Conservation (phyloP, 495 filamentous ascomycete species). For the Lasiosphaeria miniovina region DNA sequence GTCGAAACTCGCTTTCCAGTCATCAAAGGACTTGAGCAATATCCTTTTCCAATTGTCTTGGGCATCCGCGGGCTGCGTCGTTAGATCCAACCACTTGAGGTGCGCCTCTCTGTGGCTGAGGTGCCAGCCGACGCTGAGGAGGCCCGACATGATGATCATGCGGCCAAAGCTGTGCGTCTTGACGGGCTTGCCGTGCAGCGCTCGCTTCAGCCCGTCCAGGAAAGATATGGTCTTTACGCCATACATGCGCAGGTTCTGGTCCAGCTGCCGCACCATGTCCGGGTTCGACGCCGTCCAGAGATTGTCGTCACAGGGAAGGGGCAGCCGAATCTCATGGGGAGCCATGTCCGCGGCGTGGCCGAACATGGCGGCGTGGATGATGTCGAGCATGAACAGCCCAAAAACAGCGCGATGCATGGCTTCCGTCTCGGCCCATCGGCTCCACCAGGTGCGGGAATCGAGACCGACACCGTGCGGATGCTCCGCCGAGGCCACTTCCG, state of each 20-base stretch:
- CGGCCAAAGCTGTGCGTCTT: constrained; percentile 90
- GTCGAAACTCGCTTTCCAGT: constrained; percentile 93
- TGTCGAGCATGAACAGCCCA: constrained; percentile 92
- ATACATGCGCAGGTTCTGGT: constrained; percentile 76
- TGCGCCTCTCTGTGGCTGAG: constrained; percentile 93
- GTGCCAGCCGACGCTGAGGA: constrained; percentile 93
- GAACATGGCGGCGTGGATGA: constrained; percentile 95
- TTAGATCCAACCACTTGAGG: constrained; percentile 74
- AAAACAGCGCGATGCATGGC: constrained; percentile 89
- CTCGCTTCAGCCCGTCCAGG: constrained; percentile 84
- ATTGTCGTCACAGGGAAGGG: constrained; percentile 89
- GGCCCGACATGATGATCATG: constrained; percentile 90
- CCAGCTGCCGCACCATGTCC: constrained; percentile 77
- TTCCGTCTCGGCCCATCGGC: constrained; percentile 91
- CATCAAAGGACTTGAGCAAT: constrained; percentile 82
- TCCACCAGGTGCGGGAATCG: constrained; percentile 85
- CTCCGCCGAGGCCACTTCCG: constrained; percentile 55
- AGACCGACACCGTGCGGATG: constrained; percentile 49
- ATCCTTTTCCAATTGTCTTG: constrained; percentile 86
- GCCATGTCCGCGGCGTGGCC: constrained; percentile 96
- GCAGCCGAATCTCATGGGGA: constrained; percentile 90
- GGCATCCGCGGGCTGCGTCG: constrained; percentile 67
- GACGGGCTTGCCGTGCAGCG: constrained; percentile 82
- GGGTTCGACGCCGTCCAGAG: constrained; percentile 89
- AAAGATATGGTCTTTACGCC: constrained; percentile 84